phyloP scores from a whole-genome alignment of 805 yeast genomes.

The Kodamaea jinghongensis region DNA sequence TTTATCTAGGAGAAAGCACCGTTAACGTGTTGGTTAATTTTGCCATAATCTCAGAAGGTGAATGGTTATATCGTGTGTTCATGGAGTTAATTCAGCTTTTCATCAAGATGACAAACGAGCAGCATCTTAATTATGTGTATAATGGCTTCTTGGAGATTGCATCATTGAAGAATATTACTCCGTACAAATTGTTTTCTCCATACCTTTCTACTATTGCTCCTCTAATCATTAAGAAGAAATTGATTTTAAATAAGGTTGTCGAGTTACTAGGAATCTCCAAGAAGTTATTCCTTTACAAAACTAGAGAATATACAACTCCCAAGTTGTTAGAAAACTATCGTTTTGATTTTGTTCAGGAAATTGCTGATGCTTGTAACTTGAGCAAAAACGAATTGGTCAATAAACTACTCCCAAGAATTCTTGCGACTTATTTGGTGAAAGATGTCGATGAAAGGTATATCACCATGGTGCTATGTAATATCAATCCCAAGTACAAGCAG shows the following conservation, averaged over 20 bases:
- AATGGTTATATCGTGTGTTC: conserved; percentile 62
- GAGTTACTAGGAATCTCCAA: conserved; percentile 62
- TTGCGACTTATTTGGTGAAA: conserved; percentile 58
- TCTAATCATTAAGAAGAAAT: conserved; percentile 57
- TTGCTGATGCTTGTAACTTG: conserved; percentile 52
- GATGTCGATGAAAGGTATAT: conserved; percentile 52
- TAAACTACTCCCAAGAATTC: conserved; percentile 47
- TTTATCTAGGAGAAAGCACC: conserved; percentile 52
- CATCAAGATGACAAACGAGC: conserved; percentile 56
- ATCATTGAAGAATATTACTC: conserved; percentile 51
- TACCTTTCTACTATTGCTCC: conserved; percentile 71
- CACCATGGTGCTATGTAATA: conserved; percentile 50
- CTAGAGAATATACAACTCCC: conserved; percentile 74
- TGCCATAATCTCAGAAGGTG: conserved; percentile 61
- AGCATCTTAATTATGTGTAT: conserved; percentile 66
- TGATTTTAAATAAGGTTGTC: conserved; percentile 57
- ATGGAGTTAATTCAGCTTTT: conserved; percentile 64
- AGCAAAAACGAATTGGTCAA: conserved; percentile 48
- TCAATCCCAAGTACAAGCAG: conserved; percentile 46
- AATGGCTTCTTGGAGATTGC: conserved; percentile 63
- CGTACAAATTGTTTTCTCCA: conserved; percentile 80
- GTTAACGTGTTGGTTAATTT: conserved; percentile 63
- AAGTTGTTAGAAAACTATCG: conserved; percentile 65
- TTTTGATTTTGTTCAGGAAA: conserved; percentile 58
- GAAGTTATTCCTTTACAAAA: conserved; percentile 61